Conservation (phyloP, 192 early-diverging fungal species). For the Umbelopsis sp. region DNA sequence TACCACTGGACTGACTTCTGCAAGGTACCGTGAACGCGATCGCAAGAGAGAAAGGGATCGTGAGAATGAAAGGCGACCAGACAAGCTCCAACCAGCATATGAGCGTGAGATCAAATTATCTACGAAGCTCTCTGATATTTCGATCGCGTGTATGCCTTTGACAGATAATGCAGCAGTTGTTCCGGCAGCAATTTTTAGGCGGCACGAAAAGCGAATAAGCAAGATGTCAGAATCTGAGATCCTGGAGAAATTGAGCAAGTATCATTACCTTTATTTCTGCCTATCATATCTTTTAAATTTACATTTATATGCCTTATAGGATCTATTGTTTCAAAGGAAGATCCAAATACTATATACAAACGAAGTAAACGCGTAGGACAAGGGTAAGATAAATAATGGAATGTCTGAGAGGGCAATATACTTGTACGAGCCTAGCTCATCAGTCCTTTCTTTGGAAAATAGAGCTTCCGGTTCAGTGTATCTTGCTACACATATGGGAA, state of each 20-base stretch:
- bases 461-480: conserved; percentile 73
- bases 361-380: neutral
- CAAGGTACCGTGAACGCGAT: neutral
- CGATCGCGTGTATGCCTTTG: neutral
- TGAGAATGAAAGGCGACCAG: neutral
- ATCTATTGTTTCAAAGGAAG: conserved; percentile 11
- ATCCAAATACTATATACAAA: neutral
- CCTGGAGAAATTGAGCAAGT: neutral
- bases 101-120: neutral
- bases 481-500: conserved; percentile 58
- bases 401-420: too few relatives aligned
- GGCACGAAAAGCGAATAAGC: conserved; percentile 6
- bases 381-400: neutral
- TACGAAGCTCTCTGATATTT: neutral
- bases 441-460: neutral
- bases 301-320: neutral
- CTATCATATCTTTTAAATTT: neutral
- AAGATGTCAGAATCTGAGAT: conserved; percentile 13
- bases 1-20: neutral
- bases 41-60: neutral
- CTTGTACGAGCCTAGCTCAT: neutral
- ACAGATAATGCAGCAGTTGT: neutral
- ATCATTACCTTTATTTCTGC: neutral
- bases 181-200: neutral
- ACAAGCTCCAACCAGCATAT: neutral